These are phyloP conservation scores for Lachancea kluyveri DNA, from an alignment of 805 yeast genomes.

Conservation along the genomic window DNA sequence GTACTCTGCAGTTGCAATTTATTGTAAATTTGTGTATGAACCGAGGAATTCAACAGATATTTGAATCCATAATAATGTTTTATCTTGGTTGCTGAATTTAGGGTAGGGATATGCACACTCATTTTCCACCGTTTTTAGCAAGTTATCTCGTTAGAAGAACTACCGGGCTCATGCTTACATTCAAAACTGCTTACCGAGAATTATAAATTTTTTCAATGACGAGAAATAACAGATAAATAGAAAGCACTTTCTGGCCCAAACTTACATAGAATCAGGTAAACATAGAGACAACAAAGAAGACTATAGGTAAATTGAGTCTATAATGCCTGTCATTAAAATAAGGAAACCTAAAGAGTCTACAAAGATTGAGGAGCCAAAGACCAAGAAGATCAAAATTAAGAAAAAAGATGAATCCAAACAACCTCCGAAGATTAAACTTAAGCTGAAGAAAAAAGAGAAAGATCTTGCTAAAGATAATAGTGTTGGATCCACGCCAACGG, in stretches of 20 bases:
- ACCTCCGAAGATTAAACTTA: conserved; percentile 1
- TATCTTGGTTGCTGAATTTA: conserved; percentile 11
- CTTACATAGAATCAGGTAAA: too few relatives aligned
- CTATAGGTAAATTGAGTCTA: too few relatives aligned
- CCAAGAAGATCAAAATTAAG: conserved; percentile 21
- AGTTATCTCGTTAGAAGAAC: too few relatives aligned
- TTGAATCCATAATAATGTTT: conserved; percentile 20
- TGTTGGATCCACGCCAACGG: conserved; percentile 10
- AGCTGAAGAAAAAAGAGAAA: conserved; percentile 2
- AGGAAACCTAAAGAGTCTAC: conserved; percentile 21
- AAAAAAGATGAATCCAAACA: conserved; percentile 7
- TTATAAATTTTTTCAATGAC: too few relatives aligned
- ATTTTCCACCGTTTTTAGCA: conserved; percentile 9
- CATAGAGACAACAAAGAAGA: too few relatives aligned
- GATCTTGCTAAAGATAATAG: too few relatives aligned
- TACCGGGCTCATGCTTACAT: too few relatives aligned
- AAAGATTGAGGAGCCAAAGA: conserved; percentile 14
- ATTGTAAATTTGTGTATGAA: conserved; percentile 36
- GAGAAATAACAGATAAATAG: too few relatives aligned
- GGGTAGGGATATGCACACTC: conserved; percentile 10
- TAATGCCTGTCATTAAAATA: conserved; percentile 25
- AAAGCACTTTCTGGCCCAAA: too few relatives aligned
- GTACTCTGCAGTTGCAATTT: conserved; percentile 37
- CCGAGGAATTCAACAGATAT: conserved; percentile 18
- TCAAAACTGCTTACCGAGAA: too few relatives aligned